A percentile compares a stretch with the other conserved stretches of the same genome.
These are phyloP conservation scores for Brassica incana DNA, from an alignment of 345 rosid species.

Conservation along the genomic window DNA sequence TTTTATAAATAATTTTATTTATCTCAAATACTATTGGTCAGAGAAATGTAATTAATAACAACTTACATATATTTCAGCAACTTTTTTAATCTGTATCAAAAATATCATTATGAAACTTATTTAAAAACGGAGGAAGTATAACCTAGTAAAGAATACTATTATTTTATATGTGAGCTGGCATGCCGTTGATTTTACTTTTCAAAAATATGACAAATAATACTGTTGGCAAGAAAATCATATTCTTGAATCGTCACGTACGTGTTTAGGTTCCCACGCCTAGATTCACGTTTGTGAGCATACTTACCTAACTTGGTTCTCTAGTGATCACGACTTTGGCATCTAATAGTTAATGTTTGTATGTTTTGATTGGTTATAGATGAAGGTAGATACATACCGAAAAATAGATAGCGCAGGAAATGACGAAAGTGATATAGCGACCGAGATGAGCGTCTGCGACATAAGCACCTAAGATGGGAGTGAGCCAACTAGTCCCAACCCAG, in stretches of 20 bases:
- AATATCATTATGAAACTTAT: too few species aligned
- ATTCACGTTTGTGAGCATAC: not conserved
- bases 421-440: conserved; percentile 84
- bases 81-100: too few species aligned
- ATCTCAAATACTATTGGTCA: too few species aligned
- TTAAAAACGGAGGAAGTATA: too few species aligned
- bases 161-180: not conserved
- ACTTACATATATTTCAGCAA: too few species aligned
- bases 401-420: conserved; percentile 54
- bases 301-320: not conserved
- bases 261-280: not conserved
- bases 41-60: too few species aligned
- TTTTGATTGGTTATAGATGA: not conserved
- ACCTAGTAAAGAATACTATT: not conserved
- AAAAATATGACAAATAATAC: not conserved
- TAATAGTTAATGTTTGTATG: not conserved
- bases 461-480: conserved; percentile 85
- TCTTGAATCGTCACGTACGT: not conserved
- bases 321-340: not conserved
- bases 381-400: conserved; percentile 46
- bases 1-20: too few species aligned
- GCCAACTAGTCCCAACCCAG: conserved; percentile 87
- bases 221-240: not conserved
- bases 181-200: not conserved
- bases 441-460: conserved; percentile 84